These are phyloP conservation scores for Zygnema circumcarinatum DNA, from an alignment of 139 green algal species.

Conservation along the genomic window DNA sequence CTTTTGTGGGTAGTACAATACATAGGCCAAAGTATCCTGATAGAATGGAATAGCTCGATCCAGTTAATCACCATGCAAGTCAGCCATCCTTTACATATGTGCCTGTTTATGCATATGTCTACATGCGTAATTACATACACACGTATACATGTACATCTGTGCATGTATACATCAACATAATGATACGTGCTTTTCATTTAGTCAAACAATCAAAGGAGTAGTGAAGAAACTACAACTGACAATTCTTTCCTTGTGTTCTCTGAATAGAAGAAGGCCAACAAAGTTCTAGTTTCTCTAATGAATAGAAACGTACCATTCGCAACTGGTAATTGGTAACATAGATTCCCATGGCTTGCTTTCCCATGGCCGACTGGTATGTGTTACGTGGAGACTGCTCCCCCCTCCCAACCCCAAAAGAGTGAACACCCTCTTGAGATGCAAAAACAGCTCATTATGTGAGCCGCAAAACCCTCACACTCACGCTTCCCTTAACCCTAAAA, in stretches of 20 bases:
- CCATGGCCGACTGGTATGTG: conserved; percentile 92
- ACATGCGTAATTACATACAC: too few relatives aligned
- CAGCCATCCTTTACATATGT: too few relatives aligned
- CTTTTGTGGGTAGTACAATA: conserved; percentile 97
- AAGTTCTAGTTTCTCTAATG: not conserved
- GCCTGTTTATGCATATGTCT: too few relatives aligned
- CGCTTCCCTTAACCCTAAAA: too few relatives aligned
- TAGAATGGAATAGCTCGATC: conserved; percentile 1
- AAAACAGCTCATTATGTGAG: not conserved
- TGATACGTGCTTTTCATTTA: too few relatives aligned
- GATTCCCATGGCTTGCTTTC: conserved; percentile 88
- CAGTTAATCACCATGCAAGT: too few relatives aligned
- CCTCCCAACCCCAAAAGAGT: not conserved
- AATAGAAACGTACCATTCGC: conserved; percentile 60
- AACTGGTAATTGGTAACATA: conserved; percentile 85
- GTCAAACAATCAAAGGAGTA: too few relatives aligned
- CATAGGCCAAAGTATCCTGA: conserved; percentile 73
- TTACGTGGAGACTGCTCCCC: conserved; percentile 78
- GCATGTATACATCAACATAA: too few relatives aligned
- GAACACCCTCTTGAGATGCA: conserved; percentile 5
- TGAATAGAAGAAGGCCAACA: not conserved
- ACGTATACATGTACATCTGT: too few relatives aligned
- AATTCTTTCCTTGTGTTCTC: too few relatives aligned
- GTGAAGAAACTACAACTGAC: too few relatives aligned
- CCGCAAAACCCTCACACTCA: too few relatives aligned